phyloP scores from a whole-genome alignment of 2,329 filamentous ascomycete genomes.

The Aspergillus sp. region DNA sequence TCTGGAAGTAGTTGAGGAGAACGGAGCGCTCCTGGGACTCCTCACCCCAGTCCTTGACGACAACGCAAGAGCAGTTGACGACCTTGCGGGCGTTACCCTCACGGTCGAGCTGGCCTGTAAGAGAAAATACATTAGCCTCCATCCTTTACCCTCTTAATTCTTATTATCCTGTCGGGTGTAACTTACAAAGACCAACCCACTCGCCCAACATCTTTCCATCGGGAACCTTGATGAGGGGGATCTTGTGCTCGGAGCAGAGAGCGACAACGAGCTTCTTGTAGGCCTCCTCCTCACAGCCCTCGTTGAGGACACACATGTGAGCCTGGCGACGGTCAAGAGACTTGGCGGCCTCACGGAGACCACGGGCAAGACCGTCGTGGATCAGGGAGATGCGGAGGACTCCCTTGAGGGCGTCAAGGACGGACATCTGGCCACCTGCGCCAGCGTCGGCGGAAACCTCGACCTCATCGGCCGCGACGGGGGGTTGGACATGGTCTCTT shows the following conservation, averaged over 20 bases:
- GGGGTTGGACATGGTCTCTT: slow-evolving; percentile 78
- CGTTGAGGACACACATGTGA: slow-evolving; percentile 99
- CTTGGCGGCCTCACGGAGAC: slow-evolving; percentile 97
- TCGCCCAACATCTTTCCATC: slow-evolving; percentile 99
- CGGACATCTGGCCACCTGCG: slow-evolving; percentile 72
- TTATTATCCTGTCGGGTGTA: slow-evolving; percentile 14
- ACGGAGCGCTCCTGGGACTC: slow-evolving; percentile 98
- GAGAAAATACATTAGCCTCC: slow-evolving; percentile 7
- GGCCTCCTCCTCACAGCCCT: slow-evolving; percentile 99
- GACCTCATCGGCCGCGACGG: slow-evolving; percentile 76
- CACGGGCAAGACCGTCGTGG: slow-evolving; percentile 98
- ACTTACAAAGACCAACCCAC: slow-evolving; percentile 99
- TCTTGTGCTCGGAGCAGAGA: slow-evolving; percentile 99
- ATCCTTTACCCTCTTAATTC: background rate
- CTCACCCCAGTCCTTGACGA: slow-evolving; percentile 99
- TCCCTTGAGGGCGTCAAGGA: slow-evolving; percentile 97
- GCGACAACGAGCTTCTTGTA: slow-evolving; percentile 99
- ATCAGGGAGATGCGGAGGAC: slow-evolving; percentile 98
- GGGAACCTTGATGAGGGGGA: slow-evolving; percentile 98
- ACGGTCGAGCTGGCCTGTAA: slow-evolving; percentile 88
- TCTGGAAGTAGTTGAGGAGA: slow-evolving; percentile 99
- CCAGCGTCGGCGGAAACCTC: slow-evolving; percentile 82
- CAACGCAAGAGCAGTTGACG: slow-evolving; percentile 99
- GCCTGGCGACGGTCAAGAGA: slow-evolving; percentile 97
- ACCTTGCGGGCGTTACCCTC: slow-evolving; percentile 99